phyloP scores from a whole-genome alignment of 2,329 filamentous ascomycete genomes.

The Xenoacremonium recifei region DNA sequence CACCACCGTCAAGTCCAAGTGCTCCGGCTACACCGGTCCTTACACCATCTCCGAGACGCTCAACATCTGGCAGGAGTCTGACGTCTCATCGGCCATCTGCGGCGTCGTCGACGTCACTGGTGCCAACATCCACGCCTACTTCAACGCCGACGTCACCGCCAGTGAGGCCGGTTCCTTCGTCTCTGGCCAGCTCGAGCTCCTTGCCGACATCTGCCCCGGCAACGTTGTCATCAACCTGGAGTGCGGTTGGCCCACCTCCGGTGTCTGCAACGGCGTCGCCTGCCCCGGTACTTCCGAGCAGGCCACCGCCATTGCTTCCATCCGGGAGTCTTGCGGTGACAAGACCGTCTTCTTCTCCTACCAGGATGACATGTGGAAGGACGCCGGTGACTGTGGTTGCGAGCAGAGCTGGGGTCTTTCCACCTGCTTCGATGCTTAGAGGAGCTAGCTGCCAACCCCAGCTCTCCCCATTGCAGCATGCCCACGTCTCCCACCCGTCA shows the following conservation, averaged over 20 bases:
- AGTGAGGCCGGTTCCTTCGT: slow-evolving; percentile 74
- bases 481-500: slow-evolving; percentile 14
- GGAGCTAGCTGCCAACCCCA: slow-evolving; percentile 1
- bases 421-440: slow-evolving; percentile 23
- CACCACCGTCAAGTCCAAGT: slow-evolving; percentile 59
- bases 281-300: slow-evolving; percentile 68
- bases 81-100: slow-evolving; percentile 64
- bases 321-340: slow-evolving; percentile 63
- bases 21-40: slow-evolving; percentile 72
- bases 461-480: slow-evolving; percentile 20
- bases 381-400: slow-evolving; percentile 63
- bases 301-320: slow-evolving; percentile 67
- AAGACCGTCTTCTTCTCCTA: slow-evolving; percentile 80
- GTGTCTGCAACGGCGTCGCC: slow-evolving; percentile 69
- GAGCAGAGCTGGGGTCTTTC: slow-evolving; percentile 77
- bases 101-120: slow-evolving; percentile 72
- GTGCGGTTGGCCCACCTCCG: slow-evolving; percentile 81
- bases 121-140: slow-evolving; percentile 92
- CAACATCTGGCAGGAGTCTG: slow-evolving; percentile 67
- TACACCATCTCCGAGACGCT: slow-evolving; percentile 87
- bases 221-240: slow-evolving; percentile 81
- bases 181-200: slow-evolving; percentile 66
- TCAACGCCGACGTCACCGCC: slow-evolving; percentile 70
- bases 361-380: slow-evolving; percentile 81
- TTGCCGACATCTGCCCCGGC: slow-evolving; percentile 67